A percentile compares a stretch with the other conserved stretches of the same genome.
These are phyloP conservation scores for Lathyrus aphaca DNA, from an alignment of 306 rosid genomes.

Conservation along the genomic window DNA sequence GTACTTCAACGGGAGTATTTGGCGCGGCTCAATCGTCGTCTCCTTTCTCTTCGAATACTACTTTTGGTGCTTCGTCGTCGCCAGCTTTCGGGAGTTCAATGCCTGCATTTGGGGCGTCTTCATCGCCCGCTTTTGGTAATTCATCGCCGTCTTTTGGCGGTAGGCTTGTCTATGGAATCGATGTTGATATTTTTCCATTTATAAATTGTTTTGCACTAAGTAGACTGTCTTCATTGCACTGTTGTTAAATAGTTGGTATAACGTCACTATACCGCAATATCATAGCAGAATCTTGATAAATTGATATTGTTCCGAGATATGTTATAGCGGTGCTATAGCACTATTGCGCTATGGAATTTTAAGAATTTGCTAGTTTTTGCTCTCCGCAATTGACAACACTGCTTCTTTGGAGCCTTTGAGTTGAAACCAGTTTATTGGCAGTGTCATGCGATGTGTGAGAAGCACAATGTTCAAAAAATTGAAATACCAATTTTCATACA, in stretches of 20 bases:
- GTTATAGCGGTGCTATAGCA: background rate
- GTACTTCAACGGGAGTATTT: constrained; percentile 92
- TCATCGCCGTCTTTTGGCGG: constrained; percentile 67
- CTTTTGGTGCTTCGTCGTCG: constrained; percentile 69
- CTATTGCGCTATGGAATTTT: background rate
- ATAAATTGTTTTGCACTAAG: background rate
- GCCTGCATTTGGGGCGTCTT: constrained; percentile 76
- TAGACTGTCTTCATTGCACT: constrained; percentile 9
- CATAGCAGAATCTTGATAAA: background rate
- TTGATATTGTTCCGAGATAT: background rate
- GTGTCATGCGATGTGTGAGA: constrained; percentile 12
- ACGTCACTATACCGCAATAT: background rate
- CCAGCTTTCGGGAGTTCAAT: constrained; percentile 74
- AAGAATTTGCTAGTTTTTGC: background rate
- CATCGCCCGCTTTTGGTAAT: constrained; percentile 73
- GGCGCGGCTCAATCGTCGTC: constrained; percentile 77
- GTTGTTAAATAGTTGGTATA: background rate
- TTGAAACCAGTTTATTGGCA: background rate
- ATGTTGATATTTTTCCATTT: constrained; percentile 14
- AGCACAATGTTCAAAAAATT: background rate
- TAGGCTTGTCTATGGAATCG: constrained; percentile 35
- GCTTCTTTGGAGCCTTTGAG: background rate
- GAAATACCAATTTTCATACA: constrained; percentile 11
- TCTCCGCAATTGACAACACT: background rate
- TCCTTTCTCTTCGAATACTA: constrained; percentile 69